Percentiles rank a stretch among this genome's conserved stretches.
Evolutionary conservation across 2,329 filamentous ascomycete species (phyloP).

Genomic region (Fusarium circinatum): DNA sequence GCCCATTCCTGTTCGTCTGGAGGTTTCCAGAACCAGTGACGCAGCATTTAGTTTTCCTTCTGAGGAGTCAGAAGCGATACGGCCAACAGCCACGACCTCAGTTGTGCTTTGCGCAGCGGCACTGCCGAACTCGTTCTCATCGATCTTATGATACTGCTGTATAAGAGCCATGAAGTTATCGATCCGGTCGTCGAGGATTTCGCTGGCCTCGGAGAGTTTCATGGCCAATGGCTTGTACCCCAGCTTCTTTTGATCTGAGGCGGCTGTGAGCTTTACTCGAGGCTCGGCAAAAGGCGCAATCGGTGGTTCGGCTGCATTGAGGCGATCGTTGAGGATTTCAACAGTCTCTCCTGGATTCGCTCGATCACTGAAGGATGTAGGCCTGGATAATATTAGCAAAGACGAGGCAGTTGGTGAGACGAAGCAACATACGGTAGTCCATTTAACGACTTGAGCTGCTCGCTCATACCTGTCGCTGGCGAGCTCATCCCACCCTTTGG

Average conservation of each 20-base stretch:
- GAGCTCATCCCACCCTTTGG: conserved; percentile 47
- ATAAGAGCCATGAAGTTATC: conserved; percentile 85
- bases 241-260: conserved; percentile 90
- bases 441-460: conserved; percentile 49
- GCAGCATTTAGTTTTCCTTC: conserved; percentile 88
- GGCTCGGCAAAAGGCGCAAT: conserved; percentile 77
- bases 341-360: conserved; percentile 82
- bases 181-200: conserved; percentile 94
- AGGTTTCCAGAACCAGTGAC: conserved; percentile 89
- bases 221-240: conserved; percentile 93
- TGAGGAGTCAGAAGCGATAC: conserved; percentile 88
- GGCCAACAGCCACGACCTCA: conserved; percentile 88
- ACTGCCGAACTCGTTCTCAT: conserved; percentile 86
- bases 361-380: conserved; percentile 73
- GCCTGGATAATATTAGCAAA: conserved; percentile 31
- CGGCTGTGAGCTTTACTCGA: conserved; percentile 85
- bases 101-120: conserved; percentile 85
- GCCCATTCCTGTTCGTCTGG: conserved; percentile 83
- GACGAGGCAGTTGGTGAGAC: too few species aligned
- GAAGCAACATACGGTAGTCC: conserved; percentile 41
- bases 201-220: conserved; percentile 91
- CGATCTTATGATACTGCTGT: conserved; percentile 77
- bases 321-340: conserved; percentile 83
- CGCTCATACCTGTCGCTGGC: conserved; percentile 47
- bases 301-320: conserved; percentile 73